Base-by-base conservation (phyloP, 2,329 filamentous ascomycete species). In the Alternaria viburni region DNA sequence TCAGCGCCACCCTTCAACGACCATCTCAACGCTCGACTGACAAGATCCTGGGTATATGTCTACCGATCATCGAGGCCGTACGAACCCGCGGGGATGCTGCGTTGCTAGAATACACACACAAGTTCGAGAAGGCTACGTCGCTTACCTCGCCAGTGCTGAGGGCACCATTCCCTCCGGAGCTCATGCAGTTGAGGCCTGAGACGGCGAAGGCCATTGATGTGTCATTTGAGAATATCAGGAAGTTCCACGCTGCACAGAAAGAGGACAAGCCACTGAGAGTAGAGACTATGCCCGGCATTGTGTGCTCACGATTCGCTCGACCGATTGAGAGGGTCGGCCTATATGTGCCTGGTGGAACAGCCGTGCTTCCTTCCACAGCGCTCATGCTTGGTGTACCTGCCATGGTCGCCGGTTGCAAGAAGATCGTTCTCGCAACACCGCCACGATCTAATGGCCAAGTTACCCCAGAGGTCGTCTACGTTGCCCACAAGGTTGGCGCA, bases 311-410 rank as follows among this genome's bases (percentile, higher is more conserved):
- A 62, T 98, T 99, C 83, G 90, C 90, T 12, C 87, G 96, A 19
- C 91, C 96, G 0, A 98, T 99, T 68, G 96, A 98, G 81, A 87
- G 93, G 41, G 96, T 99, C n/a, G 96, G 96, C 67, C 86, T 97
- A 6, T 99, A 99, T 81, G 91, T 99, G 15, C 96, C 96, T 7
- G 96, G 96, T 61, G 96, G 96, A 66, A 99, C 96, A 2, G 96
- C 96, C 2, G 96, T 99, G n/a, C 86, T 99, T 44, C 96, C 96
- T 12, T 97, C 93, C 59, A 98, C 96, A 8, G 96, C 96, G 4
- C 90, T 99, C 69, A 99, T 99, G 96, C 87, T 99, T 57, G 96
- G 96, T 77, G 96, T 99, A 5, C 96, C 96, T 8, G 96, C 96
- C 64, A 96, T 96, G 91, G 96, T 98, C 8, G 96, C 96, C 23